A percentile compares a stretch with the other conserved stretches of the same genome.
Conservation (phyloP, 306 rosid genomes). For the Cicer arietinum region DNA sequence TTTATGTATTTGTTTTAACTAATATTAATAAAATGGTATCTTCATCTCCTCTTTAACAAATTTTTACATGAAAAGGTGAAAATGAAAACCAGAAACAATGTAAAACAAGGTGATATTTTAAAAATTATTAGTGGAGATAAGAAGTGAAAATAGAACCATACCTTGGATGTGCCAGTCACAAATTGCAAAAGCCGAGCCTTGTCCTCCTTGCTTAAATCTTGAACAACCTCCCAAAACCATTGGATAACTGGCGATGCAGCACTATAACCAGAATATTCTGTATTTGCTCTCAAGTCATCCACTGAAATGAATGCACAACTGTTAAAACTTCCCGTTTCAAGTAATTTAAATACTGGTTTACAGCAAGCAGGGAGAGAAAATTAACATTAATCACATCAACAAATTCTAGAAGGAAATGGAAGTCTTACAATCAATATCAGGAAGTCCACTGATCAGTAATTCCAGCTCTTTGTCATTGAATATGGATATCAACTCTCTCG, state of each 20-base stretch:
- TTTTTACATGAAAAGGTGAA: not conserved
- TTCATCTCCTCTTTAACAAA: not conserved
- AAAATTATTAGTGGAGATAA: not conserved
- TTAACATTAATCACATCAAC: not conserved
- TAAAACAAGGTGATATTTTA: not conserved
- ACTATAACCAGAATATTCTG: constrained; percentile 98
- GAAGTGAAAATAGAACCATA: constrained; percentile 34
- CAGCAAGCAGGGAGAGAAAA: constrained; percentile 1
- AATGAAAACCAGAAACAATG: not conserved
- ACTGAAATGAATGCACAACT: constrained; percentile 58
- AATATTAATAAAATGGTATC: not conserved
- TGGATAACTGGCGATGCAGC: constrained; percentile 87
- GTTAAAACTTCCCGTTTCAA: constrained; percentile 31
- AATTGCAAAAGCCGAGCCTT: constrained; percentile 98
- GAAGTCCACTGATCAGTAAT: constrained; percentile 96
- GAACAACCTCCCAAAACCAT: constrained; percentile 99
- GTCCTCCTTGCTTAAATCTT: constrained; percentile 95
- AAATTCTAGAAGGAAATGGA: not conserved
- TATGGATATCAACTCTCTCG: constrained; percentile 77
- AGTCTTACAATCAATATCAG: constrained; percentile 94
- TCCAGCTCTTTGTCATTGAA: constrained; percentile 97
- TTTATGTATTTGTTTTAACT: not conserved
- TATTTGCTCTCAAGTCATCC: constrained; percentile 99
- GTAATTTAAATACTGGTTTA: constrained; percentile 10
- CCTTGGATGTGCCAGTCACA: constrained; percentile 99